Evolutionary conservation across 495 filamentous ascomycete genomes (phyloP), one percentile per base, ranked within the genome.

Genomic region (Achaetomiella virescens): DNA sequence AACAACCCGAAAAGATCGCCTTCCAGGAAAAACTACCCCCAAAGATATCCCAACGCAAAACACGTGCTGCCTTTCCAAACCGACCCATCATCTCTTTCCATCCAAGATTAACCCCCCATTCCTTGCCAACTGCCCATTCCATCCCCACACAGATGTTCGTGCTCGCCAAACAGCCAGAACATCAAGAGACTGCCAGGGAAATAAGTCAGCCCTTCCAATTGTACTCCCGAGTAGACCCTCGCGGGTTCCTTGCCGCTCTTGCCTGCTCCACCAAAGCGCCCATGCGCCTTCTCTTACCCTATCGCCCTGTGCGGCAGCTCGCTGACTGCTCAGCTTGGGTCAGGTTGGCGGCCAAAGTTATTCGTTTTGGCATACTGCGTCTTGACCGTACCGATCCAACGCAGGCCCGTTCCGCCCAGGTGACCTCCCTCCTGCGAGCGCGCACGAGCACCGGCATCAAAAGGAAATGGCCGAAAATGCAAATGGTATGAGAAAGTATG

Each of bases 1-100:
- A 31, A 31, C 27, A 31, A 17, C 20, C 7, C 20, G 21, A 24
- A 10, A 42, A 42, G 12, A 43, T 22, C 21, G 22, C 22, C 24
- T n/a, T 18, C 45, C 57, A 57, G 53, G 46, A 60, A 55, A 48
- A 53, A 47, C 50, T 38, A n/a, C 20, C 51, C 57, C 17, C 24
- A 6, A 49, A 59, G 54, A 22, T 22, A n/a, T 38, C 36, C 36
- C 36, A 38, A 38, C 3, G 36, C 3, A n/a, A 11, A 38, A 24
- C n/a, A n/a, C 25, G 50, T 35, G 41, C 35, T 44, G 18, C 29
- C 18, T 45, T 20, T 36, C 33, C 27, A 9, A 45, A 45, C n/a
- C 42, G 21, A 21, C 17, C 18, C 35, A n/a, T 25, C 31, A 18
- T 21, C 43, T 51, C 58, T 38, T 17, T n/a, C 41, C 8, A 12